These are phyloP conservation scores for Cryptococcus hybrid DNA, from an alignment of 1,284 basidiomycete genomes.

Conservation along the genomic window DNA sequence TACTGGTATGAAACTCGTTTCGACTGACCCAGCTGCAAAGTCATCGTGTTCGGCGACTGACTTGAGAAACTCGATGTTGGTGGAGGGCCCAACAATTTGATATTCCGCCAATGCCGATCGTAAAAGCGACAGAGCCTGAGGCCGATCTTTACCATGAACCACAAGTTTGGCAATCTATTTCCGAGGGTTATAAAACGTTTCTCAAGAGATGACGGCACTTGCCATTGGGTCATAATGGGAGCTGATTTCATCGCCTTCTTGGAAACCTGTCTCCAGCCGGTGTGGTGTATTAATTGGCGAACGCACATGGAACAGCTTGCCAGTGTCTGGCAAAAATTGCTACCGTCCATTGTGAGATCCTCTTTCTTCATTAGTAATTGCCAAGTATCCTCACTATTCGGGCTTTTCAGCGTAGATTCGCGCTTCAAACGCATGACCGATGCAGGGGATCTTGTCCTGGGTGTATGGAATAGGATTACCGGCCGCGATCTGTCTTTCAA, in stretches of 20 bases:
- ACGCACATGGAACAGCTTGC: conserved; percentile 68
- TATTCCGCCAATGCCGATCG: conserved; percentile 80
- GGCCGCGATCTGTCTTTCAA: conserved; percentile 60
- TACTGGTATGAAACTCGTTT: conserved; percentile 89
- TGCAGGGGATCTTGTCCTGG: conserved; percentile 74
- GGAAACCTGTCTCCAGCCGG: conserved; percentile 88
- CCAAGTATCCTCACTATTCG: conserved; percentile 55
- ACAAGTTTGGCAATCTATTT: conserved; percentile 60
- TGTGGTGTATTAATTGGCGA: conserved; percentile 60
- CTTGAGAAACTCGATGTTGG: conserved; percentile 86
- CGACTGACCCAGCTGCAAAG: conserved; percentile 78
- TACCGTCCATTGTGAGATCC: background rate
- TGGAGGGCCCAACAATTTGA: conserved; percentile 79
- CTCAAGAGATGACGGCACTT: conserved; percentile 56
- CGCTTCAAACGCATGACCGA: conserved; percentile 92
- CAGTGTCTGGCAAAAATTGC: conserved; percentile 88
- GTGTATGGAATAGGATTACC: conserved; percentile 78
- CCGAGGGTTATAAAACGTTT: background rate
- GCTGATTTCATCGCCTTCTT: conserved; percentile 79
- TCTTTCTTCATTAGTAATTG: no score
- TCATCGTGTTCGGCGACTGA: conserved; percentile 70
- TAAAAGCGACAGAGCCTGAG: conserved; percentile 76
- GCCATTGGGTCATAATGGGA: conserved; percentile 96
- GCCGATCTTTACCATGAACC: conserved; percentile 81
- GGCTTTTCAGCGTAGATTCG: conserved; percentile 97